Percentiles rank a stretch among this genome's conserved stretches.
Conservation (phyloP, 768 basidiomycete species). For the Termitomyces sp. region DNA sequence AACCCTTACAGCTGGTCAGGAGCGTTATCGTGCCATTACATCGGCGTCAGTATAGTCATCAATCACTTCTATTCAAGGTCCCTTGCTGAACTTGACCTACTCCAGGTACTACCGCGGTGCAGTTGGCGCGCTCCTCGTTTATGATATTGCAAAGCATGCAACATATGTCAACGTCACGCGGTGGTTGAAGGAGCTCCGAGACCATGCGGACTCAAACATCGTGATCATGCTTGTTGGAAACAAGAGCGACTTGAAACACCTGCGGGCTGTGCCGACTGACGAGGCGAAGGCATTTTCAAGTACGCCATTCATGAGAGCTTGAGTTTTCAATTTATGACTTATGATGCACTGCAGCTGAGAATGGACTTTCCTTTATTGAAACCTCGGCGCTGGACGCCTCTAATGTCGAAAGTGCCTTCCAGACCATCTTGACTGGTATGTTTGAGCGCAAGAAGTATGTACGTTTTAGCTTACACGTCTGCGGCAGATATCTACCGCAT, state of each 20-base stretch:
- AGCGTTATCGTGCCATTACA: constrained; percentile 96
- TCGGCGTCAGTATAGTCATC: constrained; percentile 67
- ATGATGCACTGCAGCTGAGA: constrained; percentile 58
- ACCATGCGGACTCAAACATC: constrained; percentile 91
- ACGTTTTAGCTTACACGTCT: constrained; percentile 4
- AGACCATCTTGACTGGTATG: constrained; percentile 88
- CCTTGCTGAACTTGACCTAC: not conserved
- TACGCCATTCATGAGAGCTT: constrained; percentile 33
- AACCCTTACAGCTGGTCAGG: constrained; percentile 75
- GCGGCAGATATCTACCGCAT: constrained; percentile 91
- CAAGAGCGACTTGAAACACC: constrained; percentile 98
- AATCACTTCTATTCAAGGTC: constrained; percentile 2
- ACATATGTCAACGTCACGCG: constrained; percentile 92
- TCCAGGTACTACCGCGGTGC: constrained; percentile 95
- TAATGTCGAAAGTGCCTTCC: constrained; percentile 97
- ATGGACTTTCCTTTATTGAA: constrained; percentile 92
- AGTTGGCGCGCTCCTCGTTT: constrained; percentile 87
- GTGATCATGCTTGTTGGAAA: constrained; percentile 97
- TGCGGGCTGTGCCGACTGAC: constrained; percentile 94
- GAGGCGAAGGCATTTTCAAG: constrained; percentile 92
- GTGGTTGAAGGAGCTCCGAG: constrained; percentile 96
- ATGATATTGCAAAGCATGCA: constrained; percentile 91
- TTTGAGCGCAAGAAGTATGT: constrained; percentile 4
- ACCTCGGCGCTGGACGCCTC: constrained; percentile 99
- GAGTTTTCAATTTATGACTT: constrained; percentile 3